Percentiles rank a stretch among this genome's conserved stretches.
Conservation (phyloP, 768 basidiomycete genomes). For the Russula compacta region DNA sequence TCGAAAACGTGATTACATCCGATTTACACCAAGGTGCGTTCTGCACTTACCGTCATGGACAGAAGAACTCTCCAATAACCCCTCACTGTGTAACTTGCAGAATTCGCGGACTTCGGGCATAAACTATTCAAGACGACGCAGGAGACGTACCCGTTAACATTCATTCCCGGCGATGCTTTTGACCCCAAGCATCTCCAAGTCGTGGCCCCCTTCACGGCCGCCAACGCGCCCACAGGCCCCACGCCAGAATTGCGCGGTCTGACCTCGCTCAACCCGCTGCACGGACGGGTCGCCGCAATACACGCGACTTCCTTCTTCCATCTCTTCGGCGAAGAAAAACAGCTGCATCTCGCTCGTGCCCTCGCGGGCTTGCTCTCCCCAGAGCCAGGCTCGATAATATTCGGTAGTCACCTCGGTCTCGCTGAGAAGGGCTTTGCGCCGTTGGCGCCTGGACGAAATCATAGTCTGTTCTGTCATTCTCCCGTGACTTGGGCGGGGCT, state of each 20-base stretch:
- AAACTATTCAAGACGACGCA: constrained; percentile 47
- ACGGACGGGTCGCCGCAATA: constrained; percentile 40
- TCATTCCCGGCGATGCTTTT: constrained; percentile 48
- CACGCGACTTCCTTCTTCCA: constrained; percentile 43
- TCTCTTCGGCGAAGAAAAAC: constrained; percentile 32
- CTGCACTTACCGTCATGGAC: not conserved
- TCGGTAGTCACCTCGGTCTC: constrained; percentile 26
- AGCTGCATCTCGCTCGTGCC: constrained; percentile 33
- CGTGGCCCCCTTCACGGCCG: constrained; percentile 22
- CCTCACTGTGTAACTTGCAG: constrained; percentile 25
- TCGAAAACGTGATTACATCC: constrained; percentile 30
- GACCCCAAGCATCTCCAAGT: constrained; percentile 34
- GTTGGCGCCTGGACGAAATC: not conserved
- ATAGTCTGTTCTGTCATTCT: constrained; percentile 14
- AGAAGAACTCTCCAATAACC: too few species aligned
- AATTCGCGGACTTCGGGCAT: constrained; percentile 55
- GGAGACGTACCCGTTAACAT: constrained; percentile 43
- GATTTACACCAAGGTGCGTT: constrained; percentile 32
- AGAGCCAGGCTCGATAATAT: constrained; percentile 16
- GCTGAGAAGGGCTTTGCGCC: not conserved
- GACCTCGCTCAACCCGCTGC: constrained; percentile 37
- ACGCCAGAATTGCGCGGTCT: constrained; percentile 27
- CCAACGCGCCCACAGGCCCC: constrained; percentile 18
- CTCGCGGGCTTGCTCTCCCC: constrained; percentile 36
- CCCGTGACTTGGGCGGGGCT: constrained; percentile 16